Conservation (phyloP, 75 land plant genomes). For the Cunninghamia lanceolata region DNA sequence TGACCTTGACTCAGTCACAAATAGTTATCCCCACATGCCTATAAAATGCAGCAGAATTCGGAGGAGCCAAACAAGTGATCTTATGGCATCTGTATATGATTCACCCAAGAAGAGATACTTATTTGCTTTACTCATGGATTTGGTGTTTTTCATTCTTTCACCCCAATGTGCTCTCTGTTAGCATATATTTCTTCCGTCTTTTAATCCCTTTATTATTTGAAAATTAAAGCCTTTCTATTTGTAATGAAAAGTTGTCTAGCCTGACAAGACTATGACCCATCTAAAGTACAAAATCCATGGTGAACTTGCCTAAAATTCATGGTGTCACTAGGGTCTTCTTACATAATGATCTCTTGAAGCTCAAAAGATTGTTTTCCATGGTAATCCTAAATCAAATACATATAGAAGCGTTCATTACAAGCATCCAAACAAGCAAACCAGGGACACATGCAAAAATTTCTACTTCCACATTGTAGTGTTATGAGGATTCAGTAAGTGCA, state of each 20-base stretch:
- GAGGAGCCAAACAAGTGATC: neutral
- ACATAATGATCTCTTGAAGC: neutral
- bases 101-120: neutral
- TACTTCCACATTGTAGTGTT: neutral
- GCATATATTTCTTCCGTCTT: no score
- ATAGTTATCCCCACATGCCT: neutral
- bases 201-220: neutral
- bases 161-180: neutral
- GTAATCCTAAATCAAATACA: neutral
- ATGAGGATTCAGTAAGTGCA: neutral
- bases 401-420: neutral
- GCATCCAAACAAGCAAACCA: neutral
- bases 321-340: neutral
- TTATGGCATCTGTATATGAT: neutral
- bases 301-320: neutral
- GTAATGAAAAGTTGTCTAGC: neutral
- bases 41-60: neutral
- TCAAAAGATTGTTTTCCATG: neutral
- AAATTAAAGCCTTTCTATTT: neutral
- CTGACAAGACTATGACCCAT: neutral
- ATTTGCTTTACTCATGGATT: neutral
- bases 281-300: neutral
- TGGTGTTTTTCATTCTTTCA: neutral
- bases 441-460: neutral
- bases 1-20: neutral